phyloP scores from a whole-genome alignment of 2,329 filamentous ascomycete species.

The Gnomoniopsis smithogilvyi region DNA sequence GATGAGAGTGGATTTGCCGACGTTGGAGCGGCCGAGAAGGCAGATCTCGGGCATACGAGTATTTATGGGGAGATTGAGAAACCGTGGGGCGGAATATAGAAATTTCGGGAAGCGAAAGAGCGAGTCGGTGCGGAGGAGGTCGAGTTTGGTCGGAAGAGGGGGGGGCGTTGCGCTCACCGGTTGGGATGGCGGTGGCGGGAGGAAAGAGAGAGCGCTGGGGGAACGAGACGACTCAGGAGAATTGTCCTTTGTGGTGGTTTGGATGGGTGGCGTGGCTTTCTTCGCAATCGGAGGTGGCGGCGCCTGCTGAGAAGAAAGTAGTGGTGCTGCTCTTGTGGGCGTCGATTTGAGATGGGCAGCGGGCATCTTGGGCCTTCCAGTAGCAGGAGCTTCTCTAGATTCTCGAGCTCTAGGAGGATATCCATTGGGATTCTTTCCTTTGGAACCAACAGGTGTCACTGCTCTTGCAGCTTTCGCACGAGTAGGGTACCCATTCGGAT shows the following conservation, averaged over 20 bases:
- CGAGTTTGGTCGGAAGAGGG: constrained; percentile 10
- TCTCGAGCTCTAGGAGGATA: neutral
- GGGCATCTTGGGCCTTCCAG: neutral
- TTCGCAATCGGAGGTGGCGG: neutral
- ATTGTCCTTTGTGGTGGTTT: neutral
- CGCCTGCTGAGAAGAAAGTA: neutral
- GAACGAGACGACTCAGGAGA: neutral
- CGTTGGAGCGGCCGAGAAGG: constrained; percentile 83
- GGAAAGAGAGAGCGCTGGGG: constrained; percentile 25
- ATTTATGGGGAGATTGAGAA: constrained; percentile 49
- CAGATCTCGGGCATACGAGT: constrained; percentile 60
- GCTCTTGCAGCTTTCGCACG: neutral
- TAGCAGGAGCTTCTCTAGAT: neutral
- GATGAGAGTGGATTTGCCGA: constrained; percentile 85
- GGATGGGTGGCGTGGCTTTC: no score
- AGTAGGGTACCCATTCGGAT: neutral
- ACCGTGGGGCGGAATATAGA: constrained; percentile 48
- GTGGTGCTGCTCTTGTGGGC: neutral
- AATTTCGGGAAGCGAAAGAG: constrained; percentile 31
- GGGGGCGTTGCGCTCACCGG: constrained; percentile 21
- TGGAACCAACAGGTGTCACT: neutral
- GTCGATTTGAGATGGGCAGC: neutral
- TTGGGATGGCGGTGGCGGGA: constrained; percentile 23
- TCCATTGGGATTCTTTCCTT: neutral
- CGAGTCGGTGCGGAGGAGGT: constrained; percentile 22